Evolutionary conservation across 1,284 basidiomycete species (phyloP).

Genomic region (Rhizopogon hawkerae): DNA sequence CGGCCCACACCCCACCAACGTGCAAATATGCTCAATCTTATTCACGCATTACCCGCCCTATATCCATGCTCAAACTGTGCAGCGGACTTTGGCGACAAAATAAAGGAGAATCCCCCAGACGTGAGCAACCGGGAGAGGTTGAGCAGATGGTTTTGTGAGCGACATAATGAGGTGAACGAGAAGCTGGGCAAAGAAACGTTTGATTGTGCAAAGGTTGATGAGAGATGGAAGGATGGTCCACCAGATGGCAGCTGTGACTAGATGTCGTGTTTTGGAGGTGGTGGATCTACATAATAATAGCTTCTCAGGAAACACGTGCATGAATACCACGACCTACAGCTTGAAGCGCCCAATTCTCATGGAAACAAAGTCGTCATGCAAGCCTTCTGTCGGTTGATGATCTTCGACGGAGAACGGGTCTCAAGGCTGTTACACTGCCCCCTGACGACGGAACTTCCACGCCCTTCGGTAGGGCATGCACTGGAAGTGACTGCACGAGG

Average conservation of each 20-base stretch:
- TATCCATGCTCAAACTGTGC: conserved; percentile 88
- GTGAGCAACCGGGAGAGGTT: conserved; percentile 60
- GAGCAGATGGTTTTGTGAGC: conserved; percentile 81
- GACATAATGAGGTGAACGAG: conserved; percentile 87
- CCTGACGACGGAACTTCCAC: too few species aligned
- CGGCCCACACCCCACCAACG: conserved; percentile 64
- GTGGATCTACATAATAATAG: too few species aligned
- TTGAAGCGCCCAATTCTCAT: not conserved
- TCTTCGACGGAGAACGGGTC: not conserved
- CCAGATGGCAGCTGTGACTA: conserved; percentile 82
- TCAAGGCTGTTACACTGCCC: not conserved
- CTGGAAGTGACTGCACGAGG: not conserved
- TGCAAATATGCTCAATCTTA: conserved; percentile 71
- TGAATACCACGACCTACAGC: not conserved
- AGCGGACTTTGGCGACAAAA: conserved; percentile 64
- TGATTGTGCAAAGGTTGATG: conserved; percentile 70
- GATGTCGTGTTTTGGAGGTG: not conserved
- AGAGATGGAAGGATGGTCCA: conserved; percentile 89
- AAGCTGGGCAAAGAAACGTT: conserved; percentile 78
- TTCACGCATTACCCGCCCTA: conserved; percentile 68
- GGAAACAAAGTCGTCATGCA: not conserved
- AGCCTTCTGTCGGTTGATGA: too few species aligned
- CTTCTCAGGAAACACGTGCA: not conserved
- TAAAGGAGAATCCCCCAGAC: conserved; percentile 63
- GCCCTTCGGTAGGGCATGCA: too few species aligned